Evolutionary conservation across 1,139 yeast genomes (phyloP).

Genomic region (Magnusiomyces ingens): DNA sequence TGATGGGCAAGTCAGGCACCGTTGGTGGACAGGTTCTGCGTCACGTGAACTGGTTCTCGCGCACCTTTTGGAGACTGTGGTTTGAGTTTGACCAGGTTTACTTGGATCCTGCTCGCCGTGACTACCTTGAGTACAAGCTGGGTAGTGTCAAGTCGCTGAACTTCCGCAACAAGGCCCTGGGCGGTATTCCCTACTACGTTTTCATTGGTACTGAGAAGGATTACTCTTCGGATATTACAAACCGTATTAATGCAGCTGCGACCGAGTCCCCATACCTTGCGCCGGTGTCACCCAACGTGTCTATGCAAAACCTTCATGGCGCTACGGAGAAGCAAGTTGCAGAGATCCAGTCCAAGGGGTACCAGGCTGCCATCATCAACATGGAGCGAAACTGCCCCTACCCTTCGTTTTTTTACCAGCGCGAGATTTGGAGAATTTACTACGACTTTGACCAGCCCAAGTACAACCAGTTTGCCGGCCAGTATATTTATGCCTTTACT

Average conservation of each 20-base stretch:
- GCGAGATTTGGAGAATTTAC: conserved; percentile 70
- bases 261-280: conserved; percentile 77
- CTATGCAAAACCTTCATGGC: conserved; percentile 54
- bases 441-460: conserved; percentile 64
- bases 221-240: conserved; percentile 51
- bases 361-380: conserved; percentile 65
- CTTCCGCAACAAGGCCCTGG: conserved; percentile 54
- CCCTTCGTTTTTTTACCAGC: conserved; percentile 73
- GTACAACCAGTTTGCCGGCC: conserved; percentile 65
- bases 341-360: conserved; percentile 52
- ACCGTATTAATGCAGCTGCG: conserved; percentile 63
- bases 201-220: conserved; percentile 77
- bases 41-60: conserved; percentile 66
- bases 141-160: conserved; percentile 74
- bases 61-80: conserved; percentile 85
- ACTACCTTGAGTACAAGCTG: conserved; percentile 71
- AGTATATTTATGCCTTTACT: conserved; percentile 78
- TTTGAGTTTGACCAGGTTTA: conserved; percentile 79
- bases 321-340: conserved; percentile 76
- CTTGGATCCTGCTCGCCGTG: conserved; percentile 74
- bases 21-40: conserved; percentile 66
- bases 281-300: conserved; percentile 34
- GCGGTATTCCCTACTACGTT: conserved; percentile 72
- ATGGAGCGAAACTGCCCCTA: conserved; percentile 61
- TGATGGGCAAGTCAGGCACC: conserved; percentile 65